Evolutionary conservation across 2,329 filamentous ascomycete genomes (phyloP).

Genomic region (Alternaria rosae): DNA sequence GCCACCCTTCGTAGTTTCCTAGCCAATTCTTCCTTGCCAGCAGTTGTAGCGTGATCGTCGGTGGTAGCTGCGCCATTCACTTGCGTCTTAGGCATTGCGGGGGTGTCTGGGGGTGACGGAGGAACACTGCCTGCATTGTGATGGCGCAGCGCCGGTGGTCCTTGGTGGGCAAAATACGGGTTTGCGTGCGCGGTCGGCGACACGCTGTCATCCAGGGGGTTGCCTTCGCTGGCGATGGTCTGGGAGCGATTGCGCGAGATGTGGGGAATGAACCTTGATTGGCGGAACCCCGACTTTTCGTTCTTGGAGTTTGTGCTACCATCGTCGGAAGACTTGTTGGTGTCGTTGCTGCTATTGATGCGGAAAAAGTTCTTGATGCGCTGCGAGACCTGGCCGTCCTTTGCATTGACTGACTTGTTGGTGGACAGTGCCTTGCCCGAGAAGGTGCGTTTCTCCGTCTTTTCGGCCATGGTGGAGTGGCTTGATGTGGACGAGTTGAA

Average conservation of each 20-base stretch:
- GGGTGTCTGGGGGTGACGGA: conserved; percentile 90
- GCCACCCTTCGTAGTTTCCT: conserved; percentile 92
- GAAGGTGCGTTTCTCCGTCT: conserved; percentile 59
- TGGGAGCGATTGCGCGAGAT: conserved; percentile 87
- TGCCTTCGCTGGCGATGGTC: conserved; percentile 91
- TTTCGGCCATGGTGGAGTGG: conserved; percentile 52
- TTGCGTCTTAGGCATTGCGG: conserved; percentile 68
- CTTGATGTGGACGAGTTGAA: conserved; percentile 50
- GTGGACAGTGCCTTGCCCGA: conserved; percentile 55
- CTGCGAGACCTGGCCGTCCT: conserved; percentile 65
- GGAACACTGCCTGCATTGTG: conserved; percentile 94
- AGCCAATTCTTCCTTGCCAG: conserved; percentile 92
- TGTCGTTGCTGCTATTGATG: conserved; percentile 64
- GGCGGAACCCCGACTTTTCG: conserved; percentile 76
- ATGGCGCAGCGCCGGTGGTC: conserved; percentile 89
- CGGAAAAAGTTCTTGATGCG: conserved; percentile 75
- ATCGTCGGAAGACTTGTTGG: conserved; percentile 50
- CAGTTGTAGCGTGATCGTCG: conserved; percentile 71
- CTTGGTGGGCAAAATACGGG: conserved; percentile 97
- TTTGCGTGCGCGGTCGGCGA: conserved; percentile 95
- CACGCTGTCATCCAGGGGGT: conserved; percentile 84
- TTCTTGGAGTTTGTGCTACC: conserved; percentile 58
- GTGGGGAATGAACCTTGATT: conserved; percentile 87
- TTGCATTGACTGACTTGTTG: conserved; percentile 58
- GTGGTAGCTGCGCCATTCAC: conserved; percentile 71